Evolutionary conservation across 306 rosid genomes (phyloP).

Genomic region (Aeschynomene evenia): DNA sequence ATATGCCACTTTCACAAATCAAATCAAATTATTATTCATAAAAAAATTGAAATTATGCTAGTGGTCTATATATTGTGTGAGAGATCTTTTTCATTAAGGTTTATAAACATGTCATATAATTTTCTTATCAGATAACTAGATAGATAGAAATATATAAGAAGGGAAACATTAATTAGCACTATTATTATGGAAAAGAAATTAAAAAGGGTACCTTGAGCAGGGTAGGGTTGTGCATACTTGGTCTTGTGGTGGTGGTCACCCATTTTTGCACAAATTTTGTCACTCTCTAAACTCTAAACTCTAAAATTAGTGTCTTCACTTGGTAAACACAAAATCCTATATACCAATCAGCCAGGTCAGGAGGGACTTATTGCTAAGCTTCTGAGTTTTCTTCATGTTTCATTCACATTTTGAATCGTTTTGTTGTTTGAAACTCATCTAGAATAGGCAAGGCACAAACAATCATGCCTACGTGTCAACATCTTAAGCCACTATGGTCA

Average conservation of each 20-base stretch:
- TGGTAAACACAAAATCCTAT: background rate
- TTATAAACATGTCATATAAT: no score
- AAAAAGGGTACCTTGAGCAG: constrained; percentile 40
- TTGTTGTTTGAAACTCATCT: background rate
- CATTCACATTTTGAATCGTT: background rate
- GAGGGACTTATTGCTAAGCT: background rate
- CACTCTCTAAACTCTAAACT: background rate
- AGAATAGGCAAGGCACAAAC: background rate
- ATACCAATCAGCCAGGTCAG: background rate
- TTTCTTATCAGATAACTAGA: no score
- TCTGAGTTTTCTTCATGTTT: background rate
- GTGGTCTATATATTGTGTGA: no score
- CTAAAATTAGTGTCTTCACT: background rate
- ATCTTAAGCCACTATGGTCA: background rate
- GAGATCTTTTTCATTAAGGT: no score
- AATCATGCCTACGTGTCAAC: background rate
- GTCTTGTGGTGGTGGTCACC: no score
- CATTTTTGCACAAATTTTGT: constrained; percentile 39
- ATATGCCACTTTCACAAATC: background rate
- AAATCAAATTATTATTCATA: background rate
- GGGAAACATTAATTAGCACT: background rate
- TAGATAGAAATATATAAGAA: background rate
- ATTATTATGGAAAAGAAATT: background rate
- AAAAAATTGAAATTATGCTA: background rate
- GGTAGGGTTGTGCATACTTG: constrained; percentile 64